Percentiles rank a stretch among this genome's conserved stretches.
Evolutionary conservation across 2,329 filamentous ascomycete species (phyloP).

Genomic region (Nigrograna mackinnonii): DNA sequence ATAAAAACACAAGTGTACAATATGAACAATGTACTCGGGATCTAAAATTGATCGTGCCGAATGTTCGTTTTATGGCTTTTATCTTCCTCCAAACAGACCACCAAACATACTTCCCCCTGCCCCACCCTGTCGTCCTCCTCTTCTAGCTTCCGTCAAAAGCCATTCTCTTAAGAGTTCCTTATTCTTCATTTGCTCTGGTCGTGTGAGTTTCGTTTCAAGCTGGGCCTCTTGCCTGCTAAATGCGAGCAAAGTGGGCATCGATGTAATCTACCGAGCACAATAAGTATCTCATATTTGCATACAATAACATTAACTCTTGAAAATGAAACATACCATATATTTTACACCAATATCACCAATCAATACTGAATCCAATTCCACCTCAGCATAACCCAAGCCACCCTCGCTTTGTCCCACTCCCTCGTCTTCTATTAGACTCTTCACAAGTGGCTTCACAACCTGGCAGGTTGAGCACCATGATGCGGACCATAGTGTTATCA

Average conservation of each 20-base stretch:
- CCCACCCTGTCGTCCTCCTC: slow-evolving; percentile 48
- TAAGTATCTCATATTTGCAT: too few species aligned
- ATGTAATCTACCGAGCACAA: slow-evolving; percentile 40
- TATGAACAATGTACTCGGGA: not conserved
- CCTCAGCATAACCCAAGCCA: slow-evolving; percentile 51
- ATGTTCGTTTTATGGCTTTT: slow-evolving; percentile 1
- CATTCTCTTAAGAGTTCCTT: slow-evolving; percentile 49
- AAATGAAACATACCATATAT: slow-evolving; percentile 41
- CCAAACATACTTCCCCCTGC: slow-evolving; percentile 47
- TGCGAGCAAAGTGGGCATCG: slow-evolving; percentile 53
- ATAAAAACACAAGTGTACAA: too few species aligned
- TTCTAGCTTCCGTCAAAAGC: slow-evolving; percentile 51
- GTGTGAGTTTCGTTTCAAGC: slow-evolving; percentile 48
- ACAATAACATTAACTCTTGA: too few species aligned
- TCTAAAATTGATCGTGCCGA: too few species aligned
- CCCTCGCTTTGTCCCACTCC: slow-evolving; percentile 49
- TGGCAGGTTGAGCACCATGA: slow-evolving; percentile 52
- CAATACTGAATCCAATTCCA: slow-evolving; percentile 51
- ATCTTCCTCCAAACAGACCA: slow-evolving; percentile 35
- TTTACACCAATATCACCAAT: slow-evolving; percentile 46
- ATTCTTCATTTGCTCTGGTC: slow-evolving; percentile 50
- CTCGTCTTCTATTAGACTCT: slow-evolving; percentile 47
- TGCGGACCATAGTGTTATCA: slow-evolving; percentile 56
- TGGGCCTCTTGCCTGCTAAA: slow-evolving; percentile 56
- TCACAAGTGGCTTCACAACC: slow-evolving; percentile 46